A percentile compares a stretch with the other conserved stretches of the same genome.
phyloP scores from a whole-genome alignment of 352 stramenopile species.

The Phytophthora melonis region DNA sequence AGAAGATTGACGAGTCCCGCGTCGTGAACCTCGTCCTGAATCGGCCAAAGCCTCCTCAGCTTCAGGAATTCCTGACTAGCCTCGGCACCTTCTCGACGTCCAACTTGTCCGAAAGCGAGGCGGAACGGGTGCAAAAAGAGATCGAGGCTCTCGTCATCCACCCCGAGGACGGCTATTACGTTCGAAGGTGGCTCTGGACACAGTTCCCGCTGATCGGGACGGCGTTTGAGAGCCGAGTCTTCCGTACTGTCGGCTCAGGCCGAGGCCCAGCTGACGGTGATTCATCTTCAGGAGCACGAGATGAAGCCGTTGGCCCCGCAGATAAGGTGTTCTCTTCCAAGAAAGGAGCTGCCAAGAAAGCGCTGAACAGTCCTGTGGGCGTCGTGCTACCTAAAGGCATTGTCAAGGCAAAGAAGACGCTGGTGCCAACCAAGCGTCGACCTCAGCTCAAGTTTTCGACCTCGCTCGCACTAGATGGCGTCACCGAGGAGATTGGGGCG shows the following conservation, averaged over 20 bases:
- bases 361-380: slow-evolving; percentile 6
- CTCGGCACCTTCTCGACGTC: slow-evolving; percentile 64
- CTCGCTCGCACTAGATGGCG: slow-evolving; percentile 22
- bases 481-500: slow-evolving; percentile 52
- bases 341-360: slow-evolving; percentile 25
- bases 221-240: slow-evolving; percentile 77
- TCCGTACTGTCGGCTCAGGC: slow-evolving; percentile 43
- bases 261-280: slow-evolving; percentile 14
- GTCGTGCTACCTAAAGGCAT: slow-evolving; percentile 34
- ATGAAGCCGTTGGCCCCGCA: slow-evolving; percentile 2
- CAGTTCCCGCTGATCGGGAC: slow-evolving; percentile 87
- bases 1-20: slow-evolving; percentile 53
- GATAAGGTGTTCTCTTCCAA: slow-evolving; percentile 15
- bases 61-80: slow-evolving; percentile 81
- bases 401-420: slow-evolving; percentile 27
- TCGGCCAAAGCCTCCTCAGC: slow-evolving; percentile 65
- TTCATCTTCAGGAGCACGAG: slow-evolving; percentile 6
- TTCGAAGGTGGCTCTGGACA: slow-evolving; percentile 85
- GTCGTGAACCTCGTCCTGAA: slow-evolving; percentile 41
- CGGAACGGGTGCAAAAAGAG: slow-evolving; percentile 62
- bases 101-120: slow-evolving; percentile 61
- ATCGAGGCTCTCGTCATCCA: slow-evolving; percentile 76
- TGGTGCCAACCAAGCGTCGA: slow-evolving; percentile 23
- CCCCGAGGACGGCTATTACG: slow-evolving; percentile 75
- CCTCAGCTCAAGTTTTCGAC: slow-evolving; percentile 15